phyloP scores from a whole-genome alignment of 306 rosid species.

The Canavalia gladiata region DNA sequence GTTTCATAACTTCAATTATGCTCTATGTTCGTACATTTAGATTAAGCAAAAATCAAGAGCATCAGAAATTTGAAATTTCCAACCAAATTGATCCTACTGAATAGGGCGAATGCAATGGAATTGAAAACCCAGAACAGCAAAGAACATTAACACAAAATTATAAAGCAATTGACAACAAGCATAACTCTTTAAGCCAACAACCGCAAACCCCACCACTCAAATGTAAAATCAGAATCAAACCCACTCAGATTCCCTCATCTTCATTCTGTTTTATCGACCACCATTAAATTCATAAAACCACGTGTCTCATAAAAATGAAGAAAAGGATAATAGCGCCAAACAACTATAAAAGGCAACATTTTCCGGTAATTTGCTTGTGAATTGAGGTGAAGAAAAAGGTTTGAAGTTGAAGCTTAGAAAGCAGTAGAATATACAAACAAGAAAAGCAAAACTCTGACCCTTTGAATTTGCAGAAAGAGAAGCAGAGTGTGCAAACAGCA shows the following conservation, averaged over 20 bases:
- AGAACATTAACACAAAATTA: neutral
- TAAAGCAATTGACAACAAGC: neutral
- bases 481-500: conserved; percentile 58
- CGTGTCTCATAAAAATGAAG: conserved; percentile 14
- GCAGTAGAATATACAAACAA: neutral
- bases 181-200: conserved; percentile 35
- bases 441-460: conserved; percentile 50
- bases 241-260: conserved; percentile 40
- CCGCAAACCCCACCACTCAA: conserved; percentile 29
- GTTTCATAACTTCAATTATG: neutral
- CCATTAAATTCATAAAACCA: conserved; percentile 40
- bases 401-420: conserved; percentile 19
- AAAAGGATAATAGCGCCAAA: neutral
- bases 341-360: neutral
- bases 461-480: conserved; percentile 60
- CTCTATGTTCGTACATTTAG: conserved; percentile 11
- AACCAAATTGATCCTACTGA: conserved; percentile 32
- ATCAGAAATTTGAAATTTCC: conserved; percentile 3
- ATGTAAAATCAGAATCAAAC: conserved; percentile 37
- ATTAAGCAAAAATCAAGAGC: conserved; percentile 21
- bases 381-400: conserved; percentile 9
- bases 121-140: conserved; percentile 22
- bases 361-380: neutral
- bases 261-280: neutral
- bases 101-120: conserved; percentile 21